phyloP scores from a whole-genome alignment of 2,329 filamentous ascomycete species.

The Emergomyces orientalis region DNA sequence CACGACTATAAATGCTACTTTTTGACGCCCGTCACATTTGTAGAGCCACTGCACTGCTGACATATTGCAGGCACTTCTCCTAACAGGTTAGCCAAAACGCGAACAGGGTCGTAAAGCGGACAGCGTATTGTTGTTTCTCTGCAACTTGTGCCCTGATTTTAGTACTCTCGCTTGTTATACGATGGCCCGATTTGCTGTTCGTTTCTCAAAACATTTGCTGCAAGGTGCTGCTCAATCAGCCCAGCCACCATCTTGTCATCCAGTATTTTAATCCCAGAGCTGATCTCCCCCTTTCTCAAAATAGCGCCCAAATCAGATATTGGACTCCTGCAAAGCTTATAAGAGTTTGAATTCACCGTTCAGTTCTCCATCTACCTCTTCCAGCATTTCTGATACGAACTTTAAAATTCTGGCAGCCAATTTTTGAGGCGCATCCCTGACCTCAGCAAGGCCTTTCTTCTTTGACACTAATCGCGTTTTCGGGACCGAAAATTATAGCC shows the following conservation, averaged over 20 bases:
- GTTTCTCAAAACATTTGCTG: neutral
- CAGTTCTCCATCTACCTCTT: neutral
- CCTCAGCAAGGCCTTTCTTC: neutral
- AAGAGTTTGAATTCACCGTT: too few species aligned
- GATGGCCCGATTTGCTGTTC: neutral
- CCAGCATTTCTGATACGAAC: neutral
- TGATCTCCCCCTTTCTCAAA: neutral
- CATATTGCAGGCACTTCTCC: neutral
- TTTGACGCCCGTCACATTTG: too few species aligned
- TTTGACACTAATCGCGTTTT: neutral
- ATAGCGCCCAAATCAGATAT: neutral
- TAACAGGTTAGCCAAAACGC: neutral
- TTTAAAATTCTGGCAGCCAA: neutral
- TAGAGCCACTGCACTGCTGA: too few species aligned
- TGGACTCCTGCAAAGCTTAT: neutral
- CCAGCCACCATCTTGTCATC: neutral
- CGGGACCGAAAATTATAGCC: neutral
- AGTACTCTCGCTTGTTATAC: neutral
- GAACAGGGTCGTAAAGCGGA: neutral
- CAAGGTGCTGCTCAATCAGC: neutral
- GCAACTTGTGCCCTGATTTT: neutral
- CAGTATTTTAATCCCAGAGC: neutral
- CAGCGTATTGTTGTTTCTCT: neutral
- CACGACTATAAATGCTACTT: too few species aligned
- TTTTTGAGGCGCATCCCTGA: neutral